These are phyloP conservation scores for Yamadazyma friedrichii DNA, from an alignment of 1,139 yeast species.

Conservation along the genomic window DNA sequence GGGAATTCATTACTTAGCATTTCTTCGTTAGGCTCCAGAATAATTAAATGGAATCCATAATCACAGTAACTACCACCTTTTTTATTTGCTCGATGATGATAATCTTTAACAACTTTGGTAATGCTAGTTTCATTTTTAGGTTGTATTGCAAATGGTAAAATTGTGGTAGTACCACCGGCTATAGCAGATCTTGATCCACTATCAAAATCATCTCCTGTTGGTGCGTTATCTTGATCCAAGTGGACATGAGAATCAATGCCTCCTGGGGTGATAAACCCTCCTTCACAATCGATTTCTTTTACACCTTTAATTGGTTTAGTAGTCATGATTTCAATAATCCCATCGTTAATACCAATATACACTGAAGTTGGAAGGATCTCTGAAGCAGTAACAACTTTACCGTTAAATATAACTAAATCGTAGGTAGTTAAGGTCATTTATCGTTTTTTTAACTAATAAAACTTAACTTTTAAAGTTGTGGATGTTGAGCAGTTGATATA, in stretches of 20 bases:
- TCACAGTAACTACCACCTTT: conserved; percentile 35
- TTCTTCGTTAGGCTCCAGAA: conserved; percentile 23
- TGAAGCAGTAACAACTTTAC: conserved; percentile 34
- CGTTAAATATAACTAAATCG: conserved; percentile 32
- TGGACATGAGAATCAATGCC: conserved; percentile 62
- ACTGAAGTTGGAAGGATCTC: conserved; percentile 31
- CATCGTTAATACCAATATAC: conserved; percentile 38
- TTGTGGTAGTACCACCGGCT: conserved; percentile 52
- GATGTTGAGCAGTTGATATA: too few species aligned
- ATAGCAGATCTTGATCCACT: conserved; percentile 84
- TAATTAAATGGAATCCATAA: conserved; percentile 44
- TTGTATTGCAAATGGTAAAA: conserved; percentile 44
- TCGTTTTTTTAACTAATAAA: too few species aligned
- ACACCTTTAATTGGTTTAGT: conserved; percentile 27
- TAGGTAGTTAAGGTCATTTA: conserved; percentile 8
- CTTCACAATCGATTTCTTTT: conserved; percentile 42
- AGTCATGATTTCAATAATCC: conserved; percentile 35
- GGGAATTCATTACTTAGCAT: conserved; percentile 20
- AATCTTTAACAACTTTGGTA: conserved; percentile 25
- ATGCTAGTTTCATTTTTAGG: conserved; percentile 25
- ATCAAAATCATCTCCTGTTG: conserved; percentile 86
- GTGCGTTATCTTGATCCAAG: conserved; percentile 80
- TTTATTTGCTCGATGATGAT: conserved; percentile 26
- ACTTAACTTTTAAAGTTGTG: too few species aligned
- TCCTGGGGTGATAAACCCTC: conserved; percentile 46